A percentile compares a stretch with the other conserved stretches of the same genome.
Evolutionary conservation across 164 flowering plant species (phyloP).

Genomic region (Echeveria elegans): DNA sequence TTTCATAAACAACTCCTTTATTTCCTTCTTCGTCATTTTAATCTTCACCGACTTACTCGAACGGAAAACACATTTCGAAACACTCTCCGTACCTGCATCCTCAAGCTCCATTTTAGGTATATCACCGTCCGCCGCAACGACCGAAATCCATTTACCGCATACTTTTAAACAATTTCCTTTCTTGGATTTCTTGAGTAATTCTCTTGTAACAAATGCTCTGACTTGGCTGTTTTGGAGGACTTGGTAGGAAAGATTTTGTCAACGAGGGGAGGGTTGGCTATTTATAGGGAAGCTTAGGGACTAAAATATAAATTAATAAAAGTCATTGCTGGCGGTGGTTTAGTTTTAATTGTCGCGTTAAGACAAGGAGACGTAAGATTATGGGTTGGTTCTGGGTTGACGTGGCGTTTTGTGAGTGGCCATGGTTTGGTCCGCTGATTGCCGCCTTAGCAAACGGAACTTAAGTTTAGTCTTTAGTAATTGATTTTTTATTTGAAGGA

Average conservation of each 20-base stretch:
- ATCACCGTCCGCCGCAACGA: not conserved
- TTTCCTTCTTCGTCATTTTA: not conserved
- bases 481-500: not conserved
- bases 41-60: not conserved
- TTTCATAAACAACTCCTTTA: not conserved
- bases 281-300: not conserved
- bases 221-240: not conserved
- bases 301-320: too few relatives aligned
- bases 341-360: not conserved
- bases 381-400: not conserved
- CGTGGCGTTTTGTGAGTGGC: not conserved
- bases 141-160: not conserved
- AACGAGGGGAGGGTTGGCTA: not conserved
- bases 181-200: too few relatives aligned
- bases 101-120: not conserved
- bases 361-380: not conserved
- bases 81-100: too few relatives aligned
- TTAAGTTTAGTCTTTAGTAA: too few relatives aligned
- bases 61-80: not conserved
- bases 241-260: not conserved
- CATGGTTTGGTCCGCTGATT: not conserved
- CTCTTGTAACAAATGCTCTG: not conserved
- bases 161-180: not conserved
- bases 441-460: not conserved
- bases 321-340: too few relatives aligned